Conservation (phyloP, 2,329 filamentous ascomycete genomes). For the Aplosporella prunicola region DNA sequence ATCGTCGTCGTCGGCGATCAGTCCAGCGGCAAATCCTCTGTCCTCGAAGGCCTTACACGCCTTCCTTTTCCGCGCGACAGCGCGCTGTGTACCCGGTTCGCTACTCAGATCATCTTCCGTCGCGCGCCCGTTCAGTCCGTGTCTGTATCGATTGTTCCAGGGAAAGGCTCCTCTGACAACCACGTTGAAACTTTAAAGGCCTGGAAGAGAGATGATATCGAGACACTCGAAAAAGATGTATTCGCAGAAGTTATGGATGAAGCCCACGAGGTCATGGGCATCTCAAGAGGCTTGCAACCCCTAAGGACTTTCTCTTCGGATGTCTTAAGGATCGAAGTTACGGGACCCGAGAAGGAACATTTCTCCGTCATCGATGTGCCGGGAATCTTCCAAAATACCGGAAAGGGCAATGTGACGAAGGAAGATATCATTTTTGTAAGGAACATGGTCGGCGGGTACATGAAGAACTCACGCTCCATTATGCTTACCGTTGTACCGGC, state of each 20-base stretch:
- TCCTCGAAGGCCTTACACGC: slow-evolving; percentile 25
- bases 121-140: slow-evolving; percentile 18
- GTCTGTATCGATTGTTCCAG: slow-evolving; percentile 30
- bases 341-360: slow-evolving; percentile 31
- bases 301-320: slow-evolving; percentile 30
- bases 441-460: slow-evolving; percentile 20
- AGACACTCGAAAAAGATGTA: slow-evolving; percentile 12
- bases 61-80: slow-evolving; percentile 31
- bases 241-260: slow-evolving; percentile 14
- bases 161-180: slow-evolving; percentile 15
- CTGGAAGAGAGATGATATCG: slow-evolving; percentile 18
- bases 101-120: slow-evolving; percentile 39
- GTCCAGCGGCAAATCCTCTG: slow-evolving; percentile 29
- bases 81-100: slow-evolving; percentile 36
- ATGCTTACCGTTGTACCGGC: slow-evolving; percentile 21
- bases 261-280: slow-evolving; percentile 46
- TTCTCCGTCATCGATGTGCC: slow-evolving; percentile 39
- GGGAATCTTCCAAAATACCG: slow-evolving; percentile 33
- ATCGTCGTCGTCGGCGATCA: slow-evolving; percentile 28
- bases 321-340: slow-evolving; percentile 35
- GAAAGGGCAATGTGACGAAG: slow-evolving; percentile 16
- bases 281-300: background rate
- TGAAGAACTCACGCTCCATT: slow-evolving; percentile 21
- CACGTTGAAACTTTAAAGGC: slow-evolving; percentile 15
- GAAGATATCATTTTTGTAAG: slow-evolving; percentile 19